These are phyloP conservation scores for Tubosaeta sp. DNA, from an alignment of 768 basidiomycete species.

Conservation along the genomic window DNA sequence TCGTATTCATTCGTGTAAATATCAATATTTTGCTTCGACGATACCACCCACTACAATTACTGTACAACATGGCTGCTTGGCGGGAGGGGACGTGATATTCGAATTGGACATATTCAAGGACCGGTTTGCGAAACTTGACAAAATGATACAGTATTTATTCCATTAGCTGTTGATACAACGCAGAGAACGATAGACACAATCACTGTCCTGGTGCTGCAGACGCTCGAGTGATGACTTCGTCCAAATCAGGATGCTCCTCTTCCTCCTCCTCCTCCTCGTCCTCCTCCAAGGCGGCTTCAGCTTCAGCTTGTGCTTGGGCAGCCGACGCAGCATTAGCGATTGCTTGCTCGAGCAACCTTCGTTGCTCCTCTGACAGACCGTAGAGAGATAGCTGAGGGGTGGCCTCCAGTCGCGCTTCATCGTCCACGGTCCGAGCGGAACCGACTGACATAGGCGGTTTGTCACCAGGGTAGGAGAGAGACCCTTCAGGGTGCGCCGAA, in stretches of 20 bases:
- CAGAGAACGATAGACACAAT: slow-evolving; percentile 22
- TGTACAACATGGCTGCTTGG: slow-evolving; percentile 25
- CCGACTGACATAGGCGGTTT: slow-evolving; percentile 5
- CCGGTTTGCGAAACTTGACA: slow-evolving; percentile 8
- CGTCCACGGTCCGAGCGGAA: slow-evolving; percentile 3
- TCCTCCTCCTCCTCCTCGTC: slow-evolving; percentile 50
- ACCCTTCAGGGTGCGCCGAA: slow-evolving; percentile 11
- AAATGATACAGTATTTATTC: slow-evolving; percentile 23
- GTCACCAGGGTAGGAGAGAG: slow-evolving; percentile 3
- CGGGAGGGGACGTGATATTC: slow-evolving; percentile 5
- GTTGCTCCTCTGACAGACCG: slow-evolving; percentile 71
- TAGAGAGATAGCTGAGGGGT: slow-evolving; percentile 56
- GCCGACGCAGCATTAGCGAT: slow-evolving; percentile 72
- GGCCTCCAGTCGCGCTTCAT: slow-evolving; percentile 6
- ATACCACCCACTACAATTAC: slow-evolving; percentile 14
- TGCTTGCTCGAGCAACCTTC: slow-evolving; percentile 63
- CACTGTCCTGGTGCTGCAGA: slow-evolving; percentile 8
- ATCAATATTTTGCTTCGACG: slow-evolving; percentile 19
- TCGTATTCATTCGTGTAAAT: slow-evolving; percentile 33
- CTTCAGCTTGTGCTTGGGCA: slow-evolving; percentile 75
- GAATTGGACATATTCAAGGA: slow-evolving; percentile 11
- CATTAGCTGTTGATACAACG: slow-evolving; percentile 19
- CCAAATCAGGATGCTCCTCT: slow-evolving; percentile 29
- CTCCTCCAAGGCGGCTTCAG: slow-evolving; percentile 71
- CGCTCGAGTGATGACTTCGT: slow-evolving; percentile 12